phyloP scores from a whole-genome alignment of 345 rosid species.

The Sisymbrium altissimum region DNA sequence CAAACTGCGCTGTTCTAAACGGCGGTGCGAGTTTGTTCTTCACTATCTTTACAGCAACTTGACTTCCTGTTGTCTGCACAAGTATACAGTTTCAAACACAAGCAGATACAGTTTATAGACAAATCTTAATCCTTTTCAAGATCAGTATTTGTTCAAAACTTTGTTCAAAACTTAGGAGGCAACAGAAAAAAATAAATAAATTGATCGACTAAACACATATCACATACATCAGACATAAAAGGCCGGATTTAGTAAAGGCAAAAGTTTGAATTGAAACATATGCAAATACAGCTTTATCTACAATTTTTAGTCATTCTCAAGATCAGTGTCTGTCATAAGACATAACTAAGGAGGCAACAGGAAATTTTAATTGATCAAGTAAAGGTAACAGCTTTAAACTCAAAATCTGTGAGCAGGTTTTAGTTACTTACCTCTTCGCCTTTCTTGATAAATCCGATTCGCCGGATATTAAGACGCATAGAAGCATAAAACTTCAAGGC shows the following conservation, averaged over 20 bases:
- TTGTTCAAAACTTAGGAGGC: neutral
- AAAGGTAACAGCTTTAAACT: neutral
- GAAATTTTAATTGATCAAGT: neutral
- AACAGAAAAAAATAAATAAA: neutral
- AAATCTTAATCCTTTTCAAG: neutral
- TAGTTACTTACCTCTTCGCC: slow-evolving; percentile 71
- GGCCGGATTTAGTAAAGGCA: neutral
- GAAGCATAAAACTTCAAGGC: slow-evolving; percentile 98
- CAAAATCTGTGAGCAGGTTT: neutral
- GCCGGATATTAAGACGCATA: slow-evolving; percentile 71
- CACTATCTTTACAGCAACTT: slow-evolving; percentile 75
- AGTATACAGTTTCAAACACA: slow-evolving; percentile 9
- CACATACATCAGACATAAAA: neutral
- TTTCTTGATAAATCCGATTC: slow-evolving; percentile 72
- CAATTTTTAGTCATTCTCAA: neutral
- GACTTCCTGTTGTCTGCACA: slow-evolving; percentile 65
- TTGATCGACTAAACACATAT: neutral
- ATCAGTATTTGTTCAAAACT: too few species aligned
- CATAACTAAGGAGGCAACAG: neutral
- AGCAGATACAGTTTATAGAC: slow-evolving; percentile 1
- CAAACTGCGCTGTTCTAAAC: slow-evolving; percentile 74
- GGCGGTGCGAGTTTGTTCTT: slow-evolving; percentile 98
- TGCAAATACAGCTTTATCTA: neutral
- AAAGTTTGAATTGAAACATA: neutral
- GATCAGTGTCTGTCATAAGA: neutral